Conservation (phyloP, 768 basidiomycete species). For the Tephrocybe sp. region DNA sequence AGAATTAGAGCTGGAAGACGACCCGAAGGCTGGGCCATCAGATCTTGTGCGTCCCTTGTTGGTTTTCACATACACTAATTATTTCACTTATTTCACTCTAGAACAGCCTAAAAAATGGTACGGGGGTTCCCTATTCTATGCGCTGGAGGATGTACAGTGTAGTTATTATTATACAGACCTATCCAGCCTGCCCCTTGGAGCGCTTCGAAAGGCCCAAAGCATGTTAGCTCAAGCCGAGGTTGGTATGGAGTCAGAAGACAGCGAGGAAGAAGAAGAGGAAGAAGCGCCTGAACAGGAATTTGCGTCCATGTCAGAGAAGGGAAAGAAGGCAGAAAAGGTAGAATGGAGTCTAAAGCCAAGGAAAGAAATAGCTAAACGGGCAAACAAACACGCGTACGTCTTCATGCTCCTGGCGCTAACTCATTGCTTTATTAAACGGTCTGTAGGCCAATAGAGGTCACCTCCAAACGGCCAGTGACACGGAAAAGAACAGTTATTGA, state of each 20-base stretch:
- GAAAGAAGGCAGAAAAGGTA: slow-evolving; percentile 31
- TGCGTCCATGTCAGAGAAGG: slow-evolving; percentile 2
- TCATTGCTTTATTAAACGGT: slow-evolving; percentile 2
- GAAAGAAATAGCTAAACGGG: slow-evolving; percentile 55
- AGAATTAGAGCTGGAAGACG: slow-evolving; percentile 32
- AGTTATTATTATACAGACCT: slow-evolving; percentile 41
- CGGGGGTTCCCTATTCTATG: not conserved
- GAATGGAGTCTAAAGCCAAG: slow-evolving; percentile 44
- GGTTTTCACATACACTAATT: not conserved
- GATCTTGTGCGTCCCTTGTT: slow-evolving; percentile 26
- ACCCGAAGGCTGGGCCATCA: slow-evolving; percentile 25
- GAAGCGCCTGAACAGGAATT: slow-evolving; percentile 7
- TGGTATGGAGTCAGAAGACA: slow-evolving; percentile 23
- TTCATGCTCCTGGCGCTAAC: not conserved
- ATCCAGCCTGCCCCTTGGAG: slow-evolving; percentile 60
- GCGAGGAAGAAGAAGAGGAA: slow-evolving; percentile 19
- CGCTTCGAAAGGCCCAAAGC: slow-evolving; percentile 64
- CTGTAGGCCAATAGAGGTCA: slow-evolving; percentile 73
- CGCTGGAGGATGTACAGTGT: not conserved
- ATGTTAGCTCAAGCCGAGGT: slow-evolving; percentile 44
- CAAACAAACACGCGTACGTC: slow-evolving; percentile 86
- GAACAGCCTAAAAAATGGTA: slow-evolving; percentile 11
- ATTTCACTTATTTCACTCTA: not conserved
- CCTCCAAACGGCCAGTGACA: slow-evolving; percentile 83
- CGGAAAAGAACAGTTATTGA: slow-evolving; percentile 72